Conservation (phyloP, 75 land plant species). For the Isoetes taiwanensis region DNA sequence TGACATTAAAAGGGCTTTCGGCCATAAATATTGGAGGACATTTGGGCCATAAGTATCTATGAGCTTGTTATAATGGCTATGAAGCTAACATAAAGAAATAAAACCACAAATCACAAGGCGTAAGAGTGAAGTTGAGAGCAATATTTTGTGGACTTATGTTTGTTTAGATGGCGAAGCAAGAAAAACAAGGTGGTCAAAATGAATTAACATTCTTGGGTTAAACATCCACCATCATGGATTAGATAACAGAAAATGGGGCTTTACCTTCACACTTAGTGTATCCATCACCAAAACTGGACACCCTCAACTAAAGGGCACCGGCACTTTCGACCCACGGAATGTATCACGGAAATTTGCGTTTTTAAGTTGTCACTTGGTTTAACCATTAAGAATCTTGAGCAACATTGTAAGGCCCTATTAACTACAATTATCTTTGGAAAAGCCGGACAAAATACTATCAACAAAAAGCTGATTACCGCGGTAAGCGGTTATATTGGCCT, state of each 20-base stretch:
- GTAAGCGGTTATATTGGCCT: constrained; percentile 76
- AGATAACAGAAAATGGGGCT: no score
- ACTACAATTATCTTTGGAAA: no score
- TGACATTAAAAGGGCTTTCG: constrained; percentile 9
- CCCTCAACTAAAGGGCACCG: constrained; percentile 66
- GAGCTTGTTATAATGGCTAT: no score
- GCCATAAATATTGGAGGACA: no score
- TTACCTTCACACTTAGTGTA: constrained; percentile 71
- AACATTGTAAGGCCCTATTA: not conserved
- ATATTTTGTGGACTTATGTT: not conserved
- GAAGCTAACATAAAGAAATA: no score
- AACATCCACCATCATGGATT: no score
- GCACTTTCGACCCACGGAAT: constrained; percentile 72
- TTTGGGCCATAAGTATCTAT: not conserved
- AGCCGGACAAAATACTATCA: no score
- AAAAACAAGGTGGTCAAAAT: no score
- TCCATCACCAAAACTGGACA: constrained; percentile 79
- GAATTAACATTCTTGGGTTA: no score
- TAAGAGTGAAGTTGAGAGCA: not conserved
- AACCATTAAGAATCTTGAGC: not conserved
- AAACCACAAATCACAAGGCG: not conserved
- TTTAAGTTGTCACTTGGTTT: not conserved
- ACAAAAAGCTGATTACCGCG: constrained; percentile 64
- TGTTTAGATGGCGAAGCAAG: no score
- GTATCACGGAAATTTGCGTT: constrained; percentile 33